A percentile compares a stretch with the other conserved stretches of the same genome.
These are phyloP conservation scores for Pyrenophora seminiperda DNA, from an alignment of 2,329 filamentous ascomycete genomes.

Conservation along the genomic window DNA sequence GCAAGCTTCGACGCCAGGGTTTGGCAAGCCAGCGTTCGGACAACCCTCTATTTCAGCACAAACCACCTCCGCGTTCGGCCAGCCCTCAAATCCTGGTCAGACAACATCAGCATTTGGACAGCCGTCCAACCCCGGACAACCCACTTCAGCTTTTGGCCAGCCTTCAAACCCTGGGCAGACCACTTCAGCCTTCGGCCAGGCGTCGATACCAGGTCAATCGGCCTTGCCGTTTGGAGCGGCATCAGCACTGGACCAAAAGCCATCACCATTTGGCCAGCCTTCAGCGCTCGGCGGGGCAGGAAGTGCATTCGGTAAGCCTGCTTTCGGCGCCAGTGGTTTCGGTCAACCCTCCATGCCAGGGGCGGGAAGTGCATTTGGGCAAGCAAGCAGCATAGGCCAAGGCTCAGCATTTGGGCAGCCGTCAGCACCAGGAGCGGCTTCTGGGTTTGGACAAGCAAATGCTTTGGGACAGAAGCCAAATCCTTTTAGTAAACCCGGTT, in stretches of 20 bases:
- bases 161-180: conserved; percentile 30
- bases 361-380: conserved; percentile 29
- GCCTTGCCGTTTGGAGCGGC: conserved; percentile 49
- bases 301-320: conserved; percentile 50
- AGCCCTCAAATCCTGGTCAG: conserved; percentile 41
- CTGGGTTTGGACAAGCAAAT: conserved; percentile 42
- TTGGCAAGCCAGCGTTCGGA: conserved; percentile 48
- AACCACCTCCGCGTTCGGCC: conserved; percentile 46
- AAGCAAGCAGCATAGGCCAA: conserved; percentile 18
- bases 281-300: conserved; percentile 32
- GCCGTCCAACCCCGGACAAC: conserved; percentile 6
- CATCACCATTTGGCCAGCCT: conserved; percentile 40
- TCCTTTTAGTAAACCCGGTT: conserved; percentile 52
- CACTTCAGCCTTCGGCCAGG: conserved; percentile 47
- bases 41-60: conserved; percentile 42
- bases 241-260: conserved; percentile 33
- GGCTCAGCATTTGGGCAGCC: conserved; percentile 44
- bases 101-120: conserved; percentile 8
- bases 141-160: conserved; percentile 49
- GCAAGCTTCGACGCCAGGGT: conserved; percentile 44
- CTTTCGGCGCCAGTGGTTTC: conserved; percentile 40
- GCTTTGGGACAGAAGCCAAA: conserved; percentile 32
- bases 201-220: conserved; percentile 30
- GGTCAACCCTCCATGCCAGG: conserved; percentile 47
- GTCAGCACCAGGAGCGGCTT: conserved; percentile 34